Evolutionary conservation across 305 asterid genomes (phyloP), one percentile per base, ranked within the genome.

Genomic region (Solanum chacoense): DNA sequence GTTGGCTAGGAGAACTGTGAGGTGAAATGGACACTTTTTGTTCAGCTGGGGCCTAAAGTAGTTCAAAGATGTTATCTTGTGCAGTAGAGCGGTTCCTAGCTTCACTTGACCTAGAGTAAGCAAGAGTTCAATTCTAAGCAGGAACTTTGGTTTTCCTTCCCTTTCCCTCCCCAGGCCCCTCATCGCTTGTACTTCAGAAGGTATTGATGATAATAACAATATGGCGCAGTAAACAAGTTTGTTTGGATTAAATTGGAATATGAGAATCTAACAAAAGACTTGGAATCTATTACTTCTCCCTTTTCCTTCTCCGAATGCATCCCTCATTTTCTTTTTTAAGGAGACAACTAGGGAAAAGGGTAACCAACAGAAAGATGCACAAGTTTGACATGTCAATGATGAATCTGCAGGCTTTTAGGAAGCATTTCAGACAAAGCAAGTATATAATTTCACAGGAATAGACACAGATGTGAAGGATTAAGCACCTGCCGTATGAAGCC

Each of bases 401-500:
- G 20, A 83, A 50, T 50, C 20, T 34, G 37, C 11, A 34, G n/a
- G 55, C 38, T 32, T 12, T 78, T 59, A 26, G 50, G 65, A 77
- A 55, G 75, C 24, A 29, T 8, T 45, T 87, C 38, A 35, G 77
- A 87, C 55, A 83, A 12, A 8, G 37, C 42, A 88, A 71, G 69
- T 31, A 29, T 37, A 86, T 38, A 18, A 32, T 63, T 65, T 42
- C 74, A 87, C 36, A 87, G 14, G 45, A 29, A 63, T 26, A 88
- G 55, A 78, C 7, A 65, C 20, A 78, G 37, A 80, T 14, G 37
- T 26, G 40, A 24, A 63, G 55, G 36, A 81, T 80, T 34, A 72
- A 88, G 45, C 81, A 89, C 91, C 91, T 90, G 91, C 16, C 91
- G 88, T n/a, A 90, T 85, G 80, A 90, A 90, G 84, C 91, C 89